A percentile compares a stretch with the other conserved stretches of the same genome.
Conservation (phyloP, 208 protist genomes). For the Vickermania ingenoplastis region DNA sequence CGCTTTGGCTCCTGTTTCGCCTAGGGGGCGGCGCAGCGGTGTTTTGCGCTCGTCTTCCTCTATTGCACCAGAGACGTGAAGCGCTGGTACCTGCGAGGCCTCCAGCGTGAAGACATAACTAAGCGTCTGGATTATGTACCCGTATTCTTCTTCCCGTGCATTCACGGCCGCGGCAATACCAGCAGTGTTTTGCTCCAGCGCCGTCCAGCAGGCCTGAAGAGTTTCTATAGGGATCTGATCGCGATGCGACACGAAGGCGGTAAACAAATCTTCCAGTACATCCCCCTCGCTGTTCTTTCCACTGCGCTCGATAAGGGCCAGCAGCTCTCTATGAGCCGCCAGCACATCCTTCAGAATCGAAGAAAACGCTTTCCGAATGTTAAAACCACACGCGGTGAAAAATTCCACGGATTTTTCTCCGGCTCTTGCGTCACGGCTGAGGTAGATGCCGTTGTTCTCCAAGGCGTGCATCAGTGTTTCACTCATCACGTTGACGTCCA, state of each 20-base stretch:
- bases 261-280: slow-evolving; percentile 38
- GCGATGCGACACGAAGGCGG: slow-evolving; percentile 36
- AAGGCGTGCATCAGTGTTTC: slow-evolving; percentile 22
- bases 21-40: not conserved
- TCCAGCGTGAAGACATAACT: slow-evolving; percentile 42
- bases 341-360: slow-evolving; percentile 40
- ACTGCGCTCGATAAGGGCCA: slow-evolving; percentile 14
- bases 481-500: slow-evolving; percentile 33
- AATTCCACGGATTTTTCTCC: slow-evolving; percentile 21
- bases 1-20: slow-evolving; percentile 12
- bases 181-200: slow-evolving; percentile 24
- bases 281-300: slow-evolving; percentile 20
- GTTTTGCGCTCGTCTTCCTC: not conserved
- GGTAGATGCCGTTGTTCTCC: slow-evolving; percentile 10
- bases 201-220: slow-evolving; percentile 41
- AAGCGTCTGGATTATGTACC: slow-evolving; percentile 46
- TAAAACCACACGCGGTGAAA: slow-evolving; percentile 29
- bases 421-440: slow-evolving; percentile 7
- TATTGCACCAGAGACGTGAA: slow-evolving; percentile 26
- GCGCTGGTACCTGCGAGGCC: slow-evolving; percentile 27
- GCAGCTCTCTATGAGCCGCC: slow-evolving; percentile 19
- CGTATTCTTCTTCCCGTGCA: slow-evolving; percentile 33
- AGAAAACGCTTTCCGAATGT: slow-evolving; percentile 32
- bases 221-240: slow-evolving; percentile 25
- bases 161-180: slow-evolving; percentile 48